A percentile compares a stretch with the other conserved stretches of the same genome.
Conservation (phyloP, 2,329 filamentous ascomycete species). For the Exophiala aquamarina region DNA sequence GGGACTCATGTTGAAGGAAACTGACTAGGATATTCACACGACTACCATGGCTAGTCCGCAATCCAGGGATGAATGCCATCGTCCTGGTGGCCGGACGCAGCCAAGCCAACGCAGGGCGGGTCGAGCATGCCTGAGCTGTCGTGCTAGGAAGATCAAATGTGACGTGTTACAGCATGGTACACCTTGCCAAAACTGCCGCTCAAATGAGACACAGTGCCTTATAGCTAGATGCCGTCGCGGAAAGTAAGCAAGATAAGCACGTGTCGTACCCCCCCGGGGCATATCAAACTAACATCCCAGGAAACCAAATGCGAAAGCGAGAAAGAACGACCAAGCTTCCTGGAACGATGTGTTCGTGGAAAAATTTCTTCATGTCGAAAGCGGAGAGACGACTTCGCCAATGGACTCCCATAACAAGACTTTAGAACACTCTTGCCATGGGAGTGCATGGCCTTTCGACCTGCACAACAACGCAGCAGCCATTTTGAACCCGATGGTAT, state of each 20-base stretch:
- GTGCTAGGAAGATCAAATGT: conserved; percentile 2
- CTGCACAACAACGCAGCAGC: not conserved
- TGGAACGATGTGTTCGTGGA: not conserved
- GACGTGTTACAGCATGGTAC: not conserved
- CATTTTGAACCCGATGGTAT: not conserved
- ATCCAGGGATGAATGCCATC: no score
- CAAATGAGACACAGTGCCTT: not conserved
- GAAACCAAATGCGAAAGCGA: not conserved
- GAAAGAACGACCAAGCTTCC: not conserved
- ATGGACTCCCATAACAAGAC: not conserved
- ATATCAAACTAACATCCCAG: not conserved
- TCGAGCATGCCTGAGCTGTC: not conserved
- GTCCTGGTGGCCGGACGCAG: no score
- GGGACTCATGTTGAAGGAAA: no score
- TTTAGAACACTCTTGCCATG: not conserved
- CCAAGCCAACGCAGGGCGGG: not conserved
- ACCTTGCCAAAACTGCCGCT: not conserved
- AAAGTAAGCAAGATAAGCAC: not conserved
- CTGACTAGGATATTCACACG: no score
- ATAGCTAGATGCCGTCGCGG: not conserved
- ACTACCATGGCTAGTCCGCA: no score
- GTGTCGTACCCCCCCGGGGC: no score
- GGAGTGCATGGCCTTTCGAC: not conserved
- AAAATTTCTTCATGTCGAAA: not conserved
- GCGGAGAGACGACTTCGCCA: not conserved